phyloP scores from a whole-genome alignment of 176 grass and related monocot genomes.

The barley (Hordeum vulgare) region DNA sequence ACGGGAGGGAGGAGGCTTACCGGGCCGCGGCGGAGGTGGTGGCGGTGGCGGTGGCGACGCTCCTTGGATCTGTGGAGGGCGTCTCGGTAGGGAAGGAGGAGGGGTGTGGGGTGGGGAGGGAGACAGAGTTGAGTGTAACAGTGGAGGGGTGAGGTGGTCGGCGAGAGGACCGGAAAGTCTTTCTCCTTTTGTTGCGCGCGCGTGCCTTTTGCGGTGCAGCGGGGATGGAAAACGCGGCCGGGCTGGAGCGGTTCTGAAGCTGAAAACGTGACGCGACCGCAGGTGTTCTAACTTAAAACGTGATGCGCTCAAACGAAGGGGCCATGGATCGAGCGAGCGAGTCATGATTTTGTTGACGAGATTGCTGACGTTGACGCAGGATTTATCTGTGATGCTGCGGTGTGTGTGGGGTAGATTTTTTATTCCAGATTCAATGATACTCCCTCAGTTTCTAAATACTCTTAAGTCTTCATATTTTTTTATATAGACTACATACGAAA shows the following conservation, averaged over 20 bases:
- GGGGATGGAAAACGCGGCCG: background rate
- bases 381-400: too few species aligned
- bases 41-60: background rate
- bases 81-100: background rate
- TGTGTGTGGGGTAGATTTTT: too few species aligned
- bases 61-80: slow-evolving; percentile 14
- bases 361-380: too few species aligned
- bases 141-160: background rate
- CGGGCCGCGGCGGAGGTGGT: background rate
- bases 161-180: background rate
- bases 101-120: background rate
- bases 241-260: background rate
- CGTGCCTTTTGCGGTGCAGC: background rate
- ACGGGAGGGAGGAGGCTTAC: background rate
- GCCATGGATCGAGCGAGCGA: too few species aligned
- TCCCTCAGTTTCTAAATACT: too few species aligned
- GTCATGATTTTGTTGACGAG: background rate
- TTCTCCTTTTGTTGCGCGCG: background rate
- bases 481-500: too few species aligned
- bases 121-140: background rate
- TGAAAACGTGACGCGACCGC: background rate
- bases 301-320: background rate
- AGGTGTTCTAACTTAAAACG: background rate
- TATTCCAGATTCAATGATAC: too few species aligned
- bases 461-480: too few species aligned